phyloP scores from a whole-genome alignment of 1,139 yeast species.

The Pichia terricola region DNA sequence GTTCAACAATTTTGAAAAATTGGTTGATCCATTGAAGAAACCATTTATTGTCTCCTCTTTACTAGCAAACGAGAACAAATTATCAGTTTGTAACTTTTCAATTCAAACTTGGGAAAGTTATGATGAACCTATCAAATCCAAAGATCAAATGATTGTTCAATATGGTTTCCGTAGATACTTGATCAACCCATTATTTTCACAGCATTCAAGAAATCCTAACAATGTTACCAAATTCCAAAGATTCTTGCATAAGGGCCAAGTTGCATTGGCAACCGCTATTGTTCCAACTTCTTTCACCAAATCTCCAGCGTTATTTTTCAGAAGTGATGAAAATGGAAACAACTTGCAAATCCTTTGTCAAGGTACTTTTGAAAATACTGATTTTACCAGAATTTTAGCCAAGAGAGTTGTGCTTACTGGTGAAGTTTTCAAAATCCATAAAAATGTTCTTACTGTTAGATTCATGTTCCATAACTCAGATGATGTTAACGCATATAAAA shows the following conservation, averaged over 20 bases:
- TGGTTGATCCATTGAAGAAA: constrained; percentile 29
- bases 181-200: constrained; percentile 80
- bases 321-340: constrained; percentile 30
- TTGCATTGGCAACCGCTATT: constrained; percentile 75
- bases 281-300: constrained; percentile 84
- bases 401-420: constrained; percentile 89
- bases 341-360: constrained; percentile 66
- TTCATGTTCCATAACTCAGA: constrained; percentile 95
- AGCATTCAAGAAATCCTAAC: constrained; percentile 66
- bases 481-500: constrained; percentile 84
- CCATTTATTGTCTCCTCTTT: constrained; percentile 67
- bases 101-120: constrained; percentile 85
- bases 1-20: constrained; percentile 39
- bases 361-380: constrained; percentile 83
- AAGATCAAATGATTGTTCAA: constrained; percentile 72
- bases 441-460: constrained; percentile 81
- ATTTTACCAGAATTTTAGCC: constrained; percentile 74
- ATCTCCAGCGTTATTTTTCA: constrained; percentile 71
- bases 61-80: constrained; percentile 77
- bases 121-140: constrained; percentile 73
- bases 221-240: constrained; percentile 83
- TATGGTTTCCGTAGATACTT: constrained; percentile 87
- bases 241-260: constrained; percentile 70
- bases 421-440: constrained; percentile 91
- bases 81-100: constrained; percentile 73